Percentiles rank a stretch among this genome's conserved stretches.
phyloP scores from a whole-genome alignment of 805 yeast species.

The Saccharomycopsis sp. region DNA sequence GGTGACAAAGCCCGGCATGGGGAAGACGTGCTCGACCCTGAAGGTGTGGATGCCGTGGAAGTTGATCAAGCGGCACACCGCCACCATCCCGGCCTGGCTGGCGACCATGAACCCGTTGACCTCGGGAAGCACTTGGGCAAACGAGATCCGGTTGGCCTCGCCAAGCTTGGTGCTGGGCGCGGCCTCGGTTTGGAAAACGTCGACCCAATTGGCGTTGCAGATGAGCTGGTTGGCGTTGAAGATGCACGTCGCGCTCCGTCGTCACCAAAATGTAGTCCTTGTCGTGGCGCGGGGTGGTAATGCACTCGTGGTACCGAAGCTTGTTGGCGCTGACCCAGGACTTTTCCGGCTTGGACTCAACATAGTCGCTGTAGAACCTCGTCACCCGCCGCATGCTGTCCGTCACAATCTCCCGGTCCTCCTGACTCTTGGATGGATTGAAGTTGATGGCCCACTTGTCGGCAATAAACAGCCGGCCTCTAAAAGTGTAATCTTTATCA shows the following conservation, averaged over 20 bases:
- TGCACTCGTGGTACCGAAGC: constrained; percentile 26
- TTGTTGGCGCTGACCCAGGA: constrained; percentile 25
- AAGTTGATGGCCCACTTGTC: too few relatives aligned
- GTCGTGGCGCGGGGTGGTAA: constrained; percentile 22
- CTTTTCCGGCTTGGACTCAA: constrained; percentile 22
- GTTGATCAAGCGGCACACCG: constrained; percentile 28
- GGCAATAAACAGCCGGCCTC: too few relatives aligned
- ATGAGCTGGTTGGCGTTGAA: constrained; percentile 37
- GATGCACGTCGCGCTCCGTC: constrained; percentile 35
- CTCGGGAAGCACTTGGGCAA: constrained; percentile 27
- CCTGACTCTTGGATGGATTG: not conserved
- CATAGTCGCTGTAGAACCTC: constrained; percentile 27
- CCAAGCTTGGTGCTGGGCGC: too few relatives aligned
- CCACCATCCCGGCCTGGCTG: constrained; percentile 29
- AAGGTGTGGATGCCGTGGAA: constrained; percentile 29
- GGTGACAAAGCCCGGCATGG: constrained; percentile 24
- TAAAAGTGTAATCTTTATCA: too few relatives aligned
- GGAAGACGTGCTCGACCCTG: constrained; percentile 38
- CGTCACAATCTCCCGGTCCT: not conserved
- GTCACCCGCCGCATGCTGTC: constrained; percentile 23
- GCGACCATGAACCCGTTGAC: constrained; percentile 28
- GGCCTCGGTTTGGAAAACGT: too few relatives aligned
- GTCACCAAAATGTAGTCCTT: constrained; percentile 34
- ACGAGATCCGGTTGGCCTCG: constrained; percentile 1
- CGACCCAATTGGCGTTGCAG: constrained; percentile 39